Evolutionary conservation across 768 basidiomycete species (phyloP).

Genomic region (Rickenella mellea): DNA sequence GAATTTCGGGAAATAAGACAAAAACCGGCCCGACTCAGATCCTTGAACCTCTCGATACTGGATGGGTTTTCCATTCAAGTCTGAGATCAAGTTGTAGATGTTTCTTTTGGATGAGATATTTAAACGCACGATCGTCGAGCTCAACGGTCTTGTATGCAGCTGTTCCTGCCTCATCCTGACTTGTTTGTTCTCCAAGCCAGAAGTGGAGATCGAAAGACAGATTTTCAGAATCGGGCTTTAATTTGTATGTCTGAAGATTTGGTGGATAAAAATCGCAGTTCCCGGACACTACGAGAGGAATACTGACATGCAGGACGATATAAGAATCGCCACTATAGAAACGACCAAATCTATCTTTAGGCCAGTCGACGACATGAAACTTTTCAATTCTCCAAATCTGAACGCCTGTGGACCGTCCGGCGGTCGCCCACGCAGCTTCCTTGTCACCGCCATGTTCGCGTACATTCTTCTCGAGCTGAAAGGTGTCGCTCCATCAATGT

Average conservation of each 20-base stretch:
- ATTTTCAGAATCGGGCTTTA: conserved; percentile 32
- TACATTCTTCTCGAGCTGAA: conserved; percentile 48
- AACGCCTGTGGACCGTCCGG: conserved; percentile 32
- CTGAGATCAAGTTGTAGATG: conserved; percentile 20
- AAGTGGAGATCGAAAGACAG: conserved; percentile 55
- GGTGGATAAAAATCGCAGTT: neutral
- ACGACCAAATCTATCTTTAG: conserved; percentile 35
- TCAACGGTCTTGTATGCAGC: conserved; percentile 63
- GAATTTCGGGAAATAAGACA: conserved; percentile 42
- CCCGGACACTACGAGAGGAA: neutral
- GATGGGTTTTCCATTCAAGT: conserved; percentile 44
- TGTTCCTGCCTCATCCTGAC: conserved; percentile 51
- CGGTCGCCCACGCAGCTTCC: conserved; percentile 41
- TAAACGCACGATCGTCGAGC: conserved; percentile 47
- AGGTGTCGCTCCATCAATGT: neutral
- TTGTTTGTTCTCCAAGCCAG: conserved; percentile 52
- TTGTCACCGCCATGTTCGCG: conserved; percentile 40
- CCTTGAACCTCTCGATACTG: conserved; percentile 57
- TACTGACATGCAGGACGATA: conserved; percentile 48
- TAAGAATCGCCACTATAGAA: conserved; percentile 64
- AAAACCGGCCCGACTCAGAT: conserved; percentile 42
- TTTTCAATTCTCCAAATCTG: conserved; percentile 54
- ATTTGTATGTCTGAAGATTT: conserved; percentile 44
- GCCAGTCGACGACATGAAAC: conserved; percentile 46
- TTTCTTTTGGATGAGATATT: neutral